Percentiles rank a stretch among this genome's conserved stretches.
Conservation (phyloP, 495 filamentous ascomycete genomes). For the Aspergillus bridgeri region DNA sequence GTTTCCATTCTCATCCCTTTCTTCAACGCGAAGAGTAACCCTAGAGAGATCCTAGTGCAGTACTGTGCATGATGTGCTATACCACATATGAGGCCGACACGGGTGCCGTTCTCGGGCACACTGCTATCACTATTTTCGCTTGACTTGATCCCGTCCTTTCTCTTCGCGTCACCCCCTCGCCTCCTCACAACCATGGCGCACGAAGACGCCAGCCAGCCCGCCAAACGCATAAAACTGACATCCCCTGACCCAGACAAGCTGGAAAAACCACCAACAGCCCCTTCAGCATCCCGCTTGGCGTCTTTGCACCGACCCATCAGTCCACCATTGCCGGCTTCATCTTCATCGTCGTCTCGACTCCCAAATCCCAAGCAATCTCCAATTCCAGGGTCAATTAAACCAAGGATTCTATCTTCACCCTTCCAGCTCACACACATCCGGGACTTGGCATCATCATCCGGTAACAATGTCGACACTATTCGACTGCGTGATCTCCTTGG, state of each 20-base stretch:
- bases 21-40: not conserved
- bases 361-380: not conserved
- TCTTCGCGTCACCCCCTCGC: not conserved
- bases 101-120: not conserved
- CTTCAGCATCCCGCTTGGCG: constrained; percentile 14
- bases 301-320: constrained; percentile 37
- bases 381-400: not conserved
- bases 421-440: constrained; percentile 70
- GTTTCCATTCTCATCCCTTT: not conserved
- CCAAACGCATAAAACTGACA: constrained; percentile 18
- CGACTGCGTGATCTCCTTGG: constrained; percentile 69
- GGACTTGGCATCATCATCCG: constrained; percentile 52
- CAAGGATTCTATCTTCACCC: constrained; percentile 53
- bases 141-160: constrained; percentile 2
- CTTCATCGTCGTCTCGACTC: not conserved
- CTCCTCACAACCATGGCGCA: not conserved
- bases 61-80: not conserved
- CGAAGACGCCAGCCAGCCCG: constrained; percentile 7
- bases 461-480: constrained; percentile 64
- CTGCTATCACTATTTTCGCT: not conserved
- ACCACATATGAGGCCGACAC: not conserved
- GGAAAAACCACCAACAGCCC: not conserved
- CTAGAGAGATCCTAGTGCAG: no score
- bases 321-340: constrained; percentile 25
- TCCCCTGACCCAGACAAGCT: not conserved